Conservation (phyloP, 805 yeast species). For the Candida ipomoeae region DNA sequence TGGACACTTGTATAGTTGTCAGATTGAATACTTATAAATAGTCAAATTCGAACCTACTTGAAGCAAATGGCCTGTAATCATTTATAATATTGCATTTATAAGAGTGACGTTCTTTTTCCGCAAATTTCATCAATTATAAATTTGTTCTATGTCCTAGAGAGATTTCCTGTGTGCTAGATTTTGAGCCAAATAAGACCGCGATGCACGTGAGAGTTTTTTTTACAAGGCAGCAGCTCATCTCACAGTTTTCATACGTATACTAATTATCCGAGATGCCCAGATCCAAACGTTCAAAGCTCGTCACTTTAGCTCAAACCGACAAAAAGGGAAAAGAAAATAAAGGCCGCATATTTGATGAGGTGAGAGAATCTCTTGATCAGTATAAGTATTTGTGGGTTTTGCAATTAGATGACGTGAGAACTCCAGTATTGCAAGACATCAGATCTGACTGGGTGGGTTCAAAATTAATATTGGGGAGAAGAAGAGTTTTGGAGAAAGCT, state of each 20-base stretch:
- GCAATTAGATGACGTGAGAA: conserved; percentile 86
- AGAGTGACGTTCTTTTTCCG: no score
- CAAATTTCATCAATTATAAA: neutral
- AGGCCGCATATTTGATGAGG: conserved; percentile 85
- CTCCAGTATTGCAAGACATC: conserved; percentile 90
- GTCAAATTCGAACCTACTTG: neutral
- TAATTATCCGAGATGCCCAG: conserved; percentile 69
- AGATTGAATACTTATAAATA: neutral
- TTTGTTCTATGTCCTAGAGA: neutral
- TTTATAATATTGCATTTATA: no score
- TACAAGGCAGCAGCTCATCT: conserved; percentile 8
- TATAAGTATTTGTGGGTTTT: conserved; percentile 81
- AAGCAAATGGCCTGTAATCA: neutral
- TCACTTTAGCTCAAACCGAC: conserved; percentile 92
- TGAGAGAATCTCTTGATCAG: conserved; percentile 74
- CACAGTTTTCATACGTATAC: conserved; percentile 5
- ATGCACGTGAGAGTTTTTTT: conserved; percentile 10
- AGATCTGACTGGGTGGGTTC: conserved; percentile 93
- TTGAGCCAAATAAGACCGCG: conserved; percentile 1
- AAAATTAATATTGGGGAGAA: conserved; percentile 83
- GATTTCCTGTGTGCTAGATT: neutral
- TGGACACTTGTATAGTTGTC: neutral
- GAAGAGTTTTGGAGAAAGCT: conserved; percentile 89
- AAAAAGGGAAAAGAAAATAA: conserved; percentile 94
- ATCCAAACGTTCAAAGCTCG: conserved; percentile 94